phyloP scores from a whole-genome alignment of 2,329 filamentous ascomycete genomes.

The Penicillium sp. region DNA sequence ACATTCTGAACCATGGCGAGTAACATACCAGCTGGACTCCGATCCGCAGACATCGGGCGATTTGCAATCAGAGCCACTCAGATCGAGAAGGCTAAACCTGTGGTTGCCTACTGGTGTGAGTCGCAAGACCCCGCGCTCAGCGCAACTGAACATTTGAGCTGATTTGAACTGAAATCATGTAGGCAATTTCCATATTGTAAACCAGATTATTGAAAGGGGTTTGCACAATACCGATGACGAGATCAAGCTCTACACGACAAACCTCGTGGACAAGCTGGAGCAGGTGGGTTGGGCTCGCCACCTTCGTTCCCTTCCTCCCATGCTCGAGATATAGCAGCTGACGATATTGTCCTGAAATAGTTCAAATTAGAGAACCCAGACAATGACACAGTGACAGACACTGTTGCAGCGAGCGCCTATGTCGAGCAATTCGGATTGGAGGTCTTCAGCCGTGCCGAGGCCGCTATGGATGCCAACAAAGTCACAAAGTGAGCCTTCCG shows the following conservation, averaged over 20 bases:
- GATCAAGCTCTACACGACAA: conserved; percentile 74
- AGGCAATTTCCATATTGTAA: conserved; percentile 91
- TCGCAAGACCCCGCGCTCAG: conserved; percentile 19
- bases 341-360: conserved; percentile 35
- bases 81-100: conserved; percentile 78
- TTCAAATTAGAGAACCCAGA: conserved; percentile 69
- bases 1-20: conserved; percentile 60
- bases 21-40: conserved; percentile 68
- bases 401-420: conserved; percentile 82
- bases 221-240: conserved; percentile 78
- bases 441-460: conserved; percentile 80
- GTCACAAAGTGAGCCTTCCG: conserved; percentile 64
- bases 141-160: conserved; percentile 8
- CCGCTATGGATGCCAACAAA: conserved; percentile 75
- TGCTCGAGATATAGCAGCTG: background rate
- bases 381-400: conserved; percentile 82
- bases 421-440: conserved; percentile 92
- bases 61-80: conserved; percentile 82
- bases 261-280: conserved; percentile 89
- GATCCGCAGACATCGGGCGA: conserved; percentile 75
- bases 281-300: conserved; percentile 48
- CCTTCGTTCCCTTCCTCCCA: background rate
- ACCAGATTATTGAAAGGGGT: conserved; percentile 78
- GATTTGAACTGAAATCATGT: conserved; percentile 11
- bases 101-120: conserved; percentile 93